Evolutionary conservation across 2,329 filamentous ascomycete genomes (phyloP), one percentile per base, ranked within the genome.

Genomic region (Fusarium fujikuroi): DNA sequence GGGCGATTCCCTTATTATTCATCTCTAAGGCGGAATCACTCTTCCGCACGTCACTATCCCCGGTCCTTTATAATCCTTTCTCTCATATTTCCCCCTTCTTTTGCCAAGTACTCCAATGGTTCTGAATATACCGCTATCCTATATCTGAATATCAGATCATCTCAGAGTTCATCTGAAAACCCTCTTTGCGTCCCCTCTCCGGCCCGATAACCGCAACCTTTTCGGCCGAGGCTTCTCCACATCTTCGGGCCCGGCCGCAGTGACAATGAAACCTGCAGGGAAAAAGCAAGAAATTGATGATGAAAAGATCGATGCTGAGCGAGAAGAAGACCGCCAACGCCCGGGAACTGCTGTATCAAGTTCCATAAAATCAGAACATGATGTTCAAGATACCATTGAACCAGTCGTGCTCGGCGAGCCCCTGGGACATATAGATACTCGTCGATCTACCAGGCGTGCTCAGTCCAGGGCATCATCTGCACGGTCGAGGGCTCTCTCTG

Each of bases 391-490:
- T 40, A 63, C 32, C 37, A 72, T 75, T 53, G 75, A 75, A 25
- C 73, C 73, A 19, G 68, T 76, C 54, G 69, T 65, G 18, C 50
- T 75, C 21, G 76, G 73, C n/a, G 76, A 78, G 36, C 66, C 67
- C 14, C 36, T 76, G 15, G 76, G 76, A 19, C 69, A 76, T 30
- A 73, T 77, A 60, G 71, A 76, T 36, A 73, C 76, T 30, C 65
- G 69, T 21, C 60, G 52, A 47, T 77, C 76, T 16, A 34, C 52
- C 34, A 75, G 60, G 39, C 73, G 63, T 49, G 74, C 69, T 15
- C 67, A 69, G 53, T 83, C 84, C 18, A 81, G 80, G 36, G 77
- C 80, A 19, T 84, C 85, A 1, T 85, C 83, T 11, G 74, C 79
- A 12, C 80, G 81, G 40, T 84, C 85, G 11, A 79, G 80, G n/a